phyloP scores from a whole-genome alignment of 2,329 filamentous ascomycete species.

The Aureobasidium musti region DNA sequence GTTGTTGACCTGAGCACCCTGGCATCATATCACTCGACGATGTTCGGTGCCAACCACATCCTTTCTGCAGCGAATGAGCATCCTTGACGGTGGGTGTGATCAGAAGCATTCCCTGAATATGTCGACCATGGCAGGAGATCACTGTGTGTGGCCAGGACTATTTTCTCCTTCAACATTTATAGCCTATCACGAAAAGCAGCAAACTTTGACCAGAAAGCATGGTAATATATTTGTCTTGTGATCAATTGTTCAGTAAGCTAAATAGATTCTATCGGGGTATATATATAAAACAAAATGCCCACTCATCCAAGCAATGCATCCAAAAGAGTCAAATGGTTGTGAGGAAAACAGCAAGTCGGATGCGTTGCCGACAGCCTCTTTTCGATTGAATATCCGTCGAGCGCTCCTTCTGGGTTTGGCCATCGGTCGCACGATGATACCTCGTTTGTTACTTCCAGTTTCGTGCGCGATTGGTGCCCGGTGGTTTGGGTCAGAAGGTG shows the following conservation, averaged over 20 bases:
- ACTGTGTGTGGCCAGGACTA: background rate
- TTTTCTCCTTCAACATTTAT: background rate
- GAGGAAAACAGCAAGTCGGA: background rate
- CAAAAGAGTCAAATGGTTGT: slow-evolving; percentile 6
- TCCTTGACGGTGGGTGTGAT: background rate
- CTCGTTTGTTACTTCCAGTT: slow-evolving; percentile 1
- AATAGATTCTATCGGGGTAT: background rate
- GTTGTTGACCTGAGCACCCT: background rate
- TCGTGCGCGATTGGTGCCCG: background rate
- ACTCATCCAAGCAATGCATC: background rate
- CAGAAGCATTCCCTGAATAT: background rate
- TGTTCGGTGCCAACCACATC: background rate
- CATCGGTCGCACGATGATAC: background rate
- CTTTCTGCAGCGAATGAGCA: background rate
- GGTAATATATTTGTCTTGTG: background rate
- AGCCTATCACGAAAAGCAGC: background rate
- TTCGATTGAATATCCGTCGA: slow-evolving; percentile 8
- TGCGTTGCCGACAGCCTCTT: slow-evolving; percentile 15
- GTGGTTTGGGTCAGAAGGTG: background rate
- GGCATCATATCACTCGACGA: background rate
- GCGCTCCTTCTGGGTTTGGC: slow-evolving; percentile 1
- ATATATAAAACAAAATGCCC: background rate
- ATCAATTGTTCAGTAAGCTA: background rate
- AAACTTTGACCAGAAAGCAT: background rate
- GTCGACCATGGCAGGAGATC: background rate